Conservation (phyloP, 2,329 filamentous ascomycete species). For the Calonectria crousiana region DNA sequence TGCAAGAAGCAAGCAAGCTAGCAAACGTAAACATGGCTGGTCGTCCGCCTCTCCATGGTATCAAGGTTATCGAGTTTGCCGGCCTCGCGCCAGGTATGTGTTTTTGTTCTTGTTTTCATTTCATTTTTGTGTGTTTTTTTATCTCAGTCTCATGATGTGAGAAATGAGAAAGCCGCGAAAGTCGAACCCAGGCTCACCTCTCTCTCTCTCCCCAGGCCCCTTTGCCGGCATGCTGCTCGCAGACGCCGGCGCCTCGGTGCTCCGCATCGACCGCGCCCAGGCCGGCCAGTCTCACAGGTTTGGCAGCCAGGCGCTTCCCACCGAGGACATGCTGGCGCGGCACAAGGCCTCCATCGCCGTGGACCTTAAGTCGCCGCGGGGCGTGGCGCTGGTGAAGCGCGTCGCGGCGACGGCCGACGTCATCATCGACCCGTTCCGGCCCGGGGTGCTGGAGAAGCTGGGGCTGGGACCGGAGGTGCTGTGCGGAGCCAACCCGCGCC, state of each 20-base stretch:
- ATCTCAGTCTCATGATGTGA: background rate
- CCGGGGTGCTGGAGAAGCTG: constrained; percentile 88
- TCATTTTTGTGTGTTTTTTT: background rate
- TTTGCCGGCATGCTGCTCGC: constrained; percentile 91
- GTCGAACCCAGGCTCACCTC: no score
- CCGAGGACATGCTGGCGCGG: constrained; percentile 80
- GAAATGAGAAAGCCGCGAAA: background rate
- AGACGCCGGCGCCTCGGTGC: constrained; percentile 88
- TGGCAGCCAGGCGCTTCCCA: constrained; percentile 55
- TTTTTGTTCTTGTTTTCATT: background rate
- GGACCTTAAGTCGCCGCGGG: constrained; percentile 78
- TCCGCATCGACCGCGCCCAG: constrained; percentile 82
- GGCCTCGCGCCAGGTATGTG: constrained; percentile 71
- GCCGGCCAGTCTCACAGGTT: constrained; percentile 54
- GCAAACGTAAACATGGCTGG: constrained; percentile 45
- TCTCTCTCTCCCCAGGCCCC: constrained; percentile 67
- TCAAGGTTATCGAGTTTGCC: constrained; percentile 71
- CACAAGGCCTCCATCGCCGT: constrained; percentile 85
- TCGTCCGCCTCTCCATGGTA: constrained; percentile 57
- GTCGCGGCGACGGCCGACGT: constrained; percentile 82
- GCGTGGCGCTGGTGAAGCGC: constrained; percentile 74
- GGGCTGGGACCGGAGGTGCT: constrained; percentile 81
- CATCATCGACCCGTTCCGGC: constrained; percentile 93
- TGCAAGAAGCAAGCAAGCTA: constrained; percentile 46
- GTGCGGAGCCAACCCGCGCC: constrained; percentile 74